Evolutionary conservation across 176 grass and related monocot species (phyloP).

Genomic region (Oryza meyeriana): DNA sequence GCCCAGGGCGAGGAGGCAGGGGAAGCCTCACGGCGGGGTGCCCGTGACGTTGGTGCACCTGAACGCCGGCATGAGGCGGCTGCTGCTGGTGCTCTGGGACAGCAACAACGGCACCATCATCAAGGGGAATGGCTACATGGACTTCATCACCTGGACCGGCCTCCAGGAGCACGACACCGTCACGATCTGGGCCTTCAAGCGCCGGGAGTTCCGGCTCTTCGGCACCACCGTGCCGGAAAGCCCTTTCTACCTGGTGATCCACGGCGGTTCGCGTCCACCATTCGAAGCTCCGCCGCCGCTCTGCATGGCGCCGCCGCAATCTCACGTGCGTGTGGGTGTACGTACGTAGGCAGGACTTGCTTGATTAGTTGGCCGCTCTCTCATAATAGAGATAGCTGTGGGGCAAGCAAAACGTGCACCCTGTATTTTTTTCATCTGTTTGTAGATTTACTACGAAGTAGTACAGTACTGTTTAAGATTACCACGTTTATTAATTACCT

Average conservation of each 20-base stretch:
- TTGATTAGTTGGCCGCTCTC: too few species aligned
- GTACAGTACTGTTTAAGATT: neutral
- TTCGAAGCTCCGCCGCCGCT: too few species aligned
- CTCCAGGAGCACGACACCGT: neutral
- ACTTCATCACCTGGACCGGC: neutral
- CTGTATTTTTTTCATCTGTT: too few species aligned
- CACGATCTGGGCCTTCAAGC: constrained; percentile 12
- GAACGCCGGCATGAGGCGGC: neutral
- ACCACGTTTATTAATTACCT: neutral
- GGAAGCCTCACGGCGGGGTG: constrained; percentile 24
- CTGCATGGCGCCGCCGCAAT: neutral
- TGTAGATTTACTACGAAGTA: too few species aligned
- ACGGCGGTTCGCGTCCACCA: neutral
- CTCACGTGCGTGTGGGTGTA: neutral
- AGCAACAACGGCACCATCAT: constrained; percentile 9
- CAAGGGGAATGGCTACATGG: constrained; percentile 26
- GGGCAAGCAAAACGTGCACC: too few species aligned
- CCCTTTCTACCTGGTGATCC: constrained; percentile 33
- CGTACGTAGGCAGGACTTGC: neutral
- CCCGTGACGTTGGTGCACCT: neutral
- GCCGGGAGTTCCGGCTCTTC: neutral
- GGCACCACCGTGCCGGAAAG: constrained; percentile 29
- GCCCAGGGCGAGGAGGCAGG: neutral
- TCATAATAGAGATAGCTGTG: too few species aligned
- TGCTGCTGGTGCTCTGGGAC: constrained; percentile 19